These are phyloP conservation scores for Dendrothele bispora DNA, from an alignment of 768 basidiomycete species.

Conservation along the genomic window DNA sequence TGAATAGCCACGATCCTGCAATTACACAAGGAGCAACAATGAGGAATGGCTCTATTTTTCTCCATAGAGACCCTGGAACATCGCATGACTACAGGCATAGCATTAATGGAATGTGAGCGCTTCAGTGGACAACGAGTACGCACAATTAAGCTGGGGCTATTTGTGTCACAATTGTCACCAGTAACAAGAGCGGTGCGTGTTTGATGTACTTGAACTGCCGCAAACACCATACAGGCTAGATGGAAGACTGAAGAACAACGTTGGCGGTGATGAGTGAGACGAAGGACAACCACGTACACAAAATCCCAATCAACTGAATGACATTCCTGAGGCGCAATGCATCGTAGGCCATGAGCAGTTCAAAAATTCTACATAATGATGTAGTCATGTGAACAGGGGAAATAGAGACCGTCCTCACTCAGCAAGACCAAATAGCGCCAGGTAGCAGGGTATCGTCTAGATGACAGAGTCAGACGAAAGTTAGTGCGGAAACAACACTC, in stretches of 20 bases:
- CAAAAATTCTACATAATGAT: conserved; percentile 60
- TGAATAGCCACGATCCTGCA: conserved; percentile 59
- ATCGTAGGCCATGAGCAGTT: conserved; percentile 78
- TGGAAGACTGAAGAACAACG: conserved; percentile 61
- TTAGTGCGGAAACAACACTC: background rate
- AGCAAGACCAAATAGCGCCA: conserved; percentile 79
- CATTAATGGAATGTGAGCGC: background rate
- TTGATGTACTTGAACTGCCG: conserved; percentile 76
- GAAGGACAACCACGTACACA: conserved; percentile 42
- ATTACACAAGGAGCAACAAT: conserved; percentile 75
- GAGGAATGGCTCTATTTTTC: conserved; percentile 60
- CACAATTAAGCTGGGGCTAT: conserved; percentile 34
- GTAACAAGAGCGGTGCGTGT: conserved; percentile 62
- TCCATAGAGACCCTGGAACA: conserved; percentile 58
- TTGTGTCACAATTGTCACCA: conserved; percentile 29
- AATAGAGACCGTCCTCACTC: conserved; percentile 50
- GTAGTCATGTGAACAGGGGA: background rate
- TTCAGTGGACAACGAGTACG: conserved; percentile 19
- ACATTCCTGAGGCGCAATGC: conserved; percentile 78
- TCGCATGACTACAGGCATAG: conserved; percentile 32
- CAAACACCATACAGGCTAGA: conserved; percentile 67
- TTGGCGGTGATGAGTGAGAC: background rate
- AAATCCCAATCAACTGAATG: conserved; percentile 75
- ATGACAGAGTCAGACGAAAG: conserved; percentile 10
- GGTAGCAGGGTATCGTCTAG: conserved; percentile 81